Conservation (phyloP, 2,329 filamentous ascomycete species). For the Epichloe scottii region DNA sequence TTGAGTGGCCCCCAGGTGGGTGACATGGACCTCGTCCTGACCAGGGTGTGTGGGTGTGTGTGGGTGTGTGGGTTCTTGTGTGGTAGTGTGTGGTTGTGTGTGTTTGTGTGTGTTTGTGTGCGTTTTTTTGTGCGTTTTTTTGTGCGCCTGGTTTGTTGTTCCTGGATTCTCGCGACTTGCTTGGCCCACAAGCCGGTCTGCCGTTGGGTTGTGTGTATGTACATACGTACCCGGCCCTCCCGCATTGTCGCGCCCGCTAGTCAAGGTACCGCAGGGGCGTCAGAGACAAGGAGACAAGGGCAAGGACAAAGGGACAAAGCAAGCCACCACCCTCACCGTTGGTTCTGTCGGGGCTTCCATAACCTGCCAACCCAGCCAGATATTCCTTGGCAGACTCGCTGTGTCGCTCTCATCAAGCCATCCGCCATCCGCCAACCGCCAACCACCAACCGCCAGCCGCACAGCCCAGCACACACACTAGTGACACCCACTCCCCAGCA, state of each 20-base stretch:
- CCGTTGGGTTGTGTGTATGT: conserved; percentile 2
- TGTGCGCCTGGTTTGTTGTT: background rate
- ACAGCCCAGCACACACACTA: background rate
- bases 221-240: conserved; percentile 7
- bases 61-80: background rate
- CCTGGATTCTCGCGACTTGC: background rate
- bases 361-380: too few relatives aligned
- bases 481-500: background rate
- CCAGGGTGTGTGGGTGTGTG: background rate
- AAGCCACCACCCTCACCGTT: conserved; percentile 15
- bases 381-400: too few relatives aligned
- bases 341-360: conserved; percentile 3
- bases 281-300: background rate
- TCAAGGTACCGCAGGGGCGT: conserved; percentile 8
- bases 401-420: too few relatives aligned
- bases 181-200: background rate
- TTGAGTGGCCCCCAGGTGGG: background rate
- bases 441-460: background rate
- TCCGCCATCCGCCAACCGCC: background rate
- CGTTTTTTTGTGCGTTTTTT: too few relatives aligned
- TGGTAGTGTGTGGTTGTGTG: background rate
- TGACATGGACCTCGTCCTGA: background rate
- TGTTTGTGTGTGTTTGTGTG: background rate
- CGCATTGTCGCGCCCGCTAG: background rate
- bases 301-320: conserved; percentile 1